Percentiles rank a stretch among this genome's conserved stretches.
These are phyloP conservation scores for Fusarium austroafricanum DNA, from an alignment of 2,329 filamentous ascomycete genomes.

Conservation along the genomic window DNA sequence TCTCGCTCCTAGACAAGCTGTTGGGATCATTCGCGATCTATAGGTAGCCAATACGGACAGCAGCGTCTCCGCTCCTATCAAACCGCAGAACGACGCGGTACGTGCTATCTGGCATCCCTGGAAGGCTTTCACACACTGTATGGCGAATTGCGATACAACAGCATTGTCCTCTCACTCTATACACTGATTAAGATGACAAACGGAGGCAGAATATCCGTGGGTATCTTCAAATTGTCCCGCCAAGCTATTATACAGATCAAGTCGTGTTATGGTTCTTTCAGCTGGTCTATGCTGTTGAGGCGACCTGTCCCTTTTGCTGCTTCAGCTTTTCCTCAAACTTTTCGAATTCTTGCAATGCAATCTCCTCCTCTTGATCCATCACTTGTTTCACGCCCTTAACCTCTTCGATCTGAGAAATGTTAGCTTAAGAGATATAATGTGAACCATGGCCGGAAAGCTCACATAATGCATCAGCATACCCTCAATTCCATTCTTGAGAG, in stretches of 20 bases:
- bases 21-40: not conserved
- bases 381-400: conserved; percentile 93
- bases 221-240: conserved; percentile 44
- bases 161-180: not conserved
- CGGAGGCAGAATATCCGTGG: conserved; percentile 31
- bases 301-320: conserved; percentile 60
- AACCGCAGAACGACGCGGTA: not conserved
- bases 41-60: not conserved
- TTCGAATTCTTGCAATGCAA: conserved; percentile 87
- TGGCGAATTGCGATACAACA: not conserved
- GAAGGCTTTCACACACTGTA: not conserved
- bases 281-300: conserved; percentile 15
- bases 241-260: conserved; percentile 42
- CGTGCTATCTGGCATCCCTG: not conserved
- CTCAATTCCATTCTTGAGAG: conserved; percentile 97
- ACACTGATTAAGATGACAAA: not conserved
- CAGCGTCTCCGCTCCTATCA: not conserved
- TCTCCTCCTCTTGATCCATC: conserved; percentile 90
- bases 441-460: conserved; percentile 54
- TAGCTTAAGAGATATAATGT: conserved; percentile 37
- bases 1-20: not conserved
- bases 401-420: conserved; percentile 82
- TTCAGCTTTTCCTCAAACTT: conserved; percentile 90
- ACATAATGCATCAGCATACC: conserved; percentile 98
- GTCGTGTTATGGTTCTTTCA: not conserved